Evolutionary conservation across 768 basidiomycete genomes (phyloP).

Genomic region (Boletus rufocinnamomeus): DNA sequence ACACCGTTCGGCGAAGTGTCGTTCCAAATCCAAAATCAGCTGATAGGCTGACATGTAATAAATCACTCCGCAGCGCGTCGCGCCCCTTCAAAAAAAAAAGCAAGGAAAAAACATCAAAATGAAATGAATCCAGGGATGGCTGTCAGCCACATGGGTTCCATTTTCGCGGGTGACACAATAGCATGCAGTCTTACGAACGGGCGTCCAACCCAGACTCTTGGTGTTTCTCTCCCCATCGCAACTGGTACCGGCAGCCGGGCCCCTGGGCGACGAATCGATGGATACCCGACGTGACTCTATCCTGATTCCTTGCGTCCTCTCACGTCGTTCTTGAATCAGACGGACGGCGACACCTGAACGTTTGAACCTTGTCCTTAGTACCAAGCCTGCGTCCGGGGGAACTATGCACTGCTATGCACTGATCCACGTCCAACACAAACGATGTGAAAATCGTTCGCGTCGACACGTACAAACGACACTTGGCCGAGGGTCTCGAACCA

Average conservation of each 20-base stretch:
- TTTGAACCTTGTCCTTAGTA: neutral
- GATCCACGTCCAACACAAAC: neutral
- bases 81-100: neutral
- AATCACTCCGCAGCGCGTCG: neutral
- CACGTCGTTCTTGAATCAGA: constrained; percentile 1
- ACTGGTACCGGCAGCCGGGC: neutral
- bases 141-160: neutral
- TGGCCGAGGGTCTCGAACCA: neutral
- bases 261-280: too few relatives aligned
- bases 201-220: neutral
- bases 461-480: neutral
- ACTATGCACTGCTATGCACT: neutral
- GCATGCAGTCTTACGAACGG: neutral
- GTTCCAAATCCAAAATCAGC: neutral
- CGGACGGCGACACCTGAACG: neutral
- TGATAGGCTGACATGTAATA: neutral
- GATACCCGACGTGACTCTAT: too few relatives aligned
- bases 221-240: neutral
- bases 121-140: neutral
- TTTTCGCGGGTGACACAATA: neutral
- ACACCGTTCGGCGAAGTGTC: too few relatives aligned
- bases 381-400: neutral
- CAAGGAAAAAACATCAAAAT: neutral
- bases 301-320: constrained; percentile 1
- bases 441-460: neutral